Evolutionary conservation across 495 filamentous ascomycete species (phyloP).

Genomic region (Penicillium pulvis): DNA sequence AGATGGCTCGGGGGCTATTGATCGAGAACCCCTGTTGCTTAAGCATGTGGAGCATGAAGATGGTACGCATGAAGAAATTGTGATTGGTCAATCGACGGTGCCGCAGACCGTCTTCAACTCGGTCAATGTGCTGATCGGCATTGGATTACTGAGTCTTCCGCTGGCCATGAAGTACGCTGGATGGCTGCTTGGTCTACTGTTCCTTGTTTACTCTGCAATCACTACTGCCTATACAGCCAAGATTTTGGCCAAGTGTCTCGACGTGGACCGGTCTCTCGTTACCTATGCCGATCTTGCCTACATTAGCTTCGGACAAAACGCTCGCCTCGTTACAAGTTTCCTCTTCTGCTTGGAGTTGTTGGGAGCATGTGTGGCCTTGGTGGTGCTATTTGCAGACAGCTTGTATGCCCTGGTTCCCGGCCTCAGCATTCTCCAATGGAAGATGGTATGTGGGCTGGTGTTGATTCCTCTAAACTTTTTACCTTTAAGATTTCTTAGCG

Average conservation of each 20-base stretch:
- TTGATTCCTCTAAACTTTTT: constrained; percentile 84
- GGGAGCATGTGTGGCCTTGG: constrained; percentile 85
- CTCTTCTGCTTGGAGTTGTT: constrained; percentile 88
- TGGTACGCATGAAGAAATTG: constrained; percentile 76
- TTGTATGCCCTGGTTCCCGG: constrained; percentile 77
- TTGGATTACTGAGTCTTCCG: constrained; percentile 86
- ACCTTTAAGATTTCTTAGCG: constrained; percentile 80
- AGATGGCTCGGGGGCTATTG: constrained; percentile 56
- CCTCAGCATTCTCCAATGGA: constrained; percentile 74
- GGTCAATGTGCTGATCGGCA: constrained; percentile 91
- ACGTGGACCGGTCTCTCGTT: constrained; percentile 75
- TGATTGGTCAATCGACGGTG: constrained; percentile 89
- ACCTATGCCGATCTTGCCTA: constrained; percentile 95
- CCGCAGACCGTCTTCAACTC: constrained; percentile 97
- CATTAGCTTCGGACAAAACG: constrained; percentile 84
- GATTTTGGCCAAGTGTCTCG: constrained; percentile 84
- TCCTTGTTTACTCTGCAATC: constrained; percentile 71
- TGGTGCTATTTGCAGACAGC: constrained; percentile 92
- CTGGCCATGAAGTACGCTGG: constrained; percentile 88
- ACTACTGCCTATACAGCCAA: constrained; percentile 86
- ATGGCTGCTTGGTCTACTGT: constrained; percentile 80
- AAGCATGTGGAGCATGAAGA: constrained; percentile 85
- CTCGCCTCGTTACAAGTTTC: constrained; percentile 76
- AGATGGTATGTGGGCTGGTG: constrained; percentile 79
- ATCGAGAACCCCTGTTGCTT: constrained; percentile 77